Base-by-base conservation (phyloP, 805 yeast species). In the Candida ascalaphidarum region DNA sequence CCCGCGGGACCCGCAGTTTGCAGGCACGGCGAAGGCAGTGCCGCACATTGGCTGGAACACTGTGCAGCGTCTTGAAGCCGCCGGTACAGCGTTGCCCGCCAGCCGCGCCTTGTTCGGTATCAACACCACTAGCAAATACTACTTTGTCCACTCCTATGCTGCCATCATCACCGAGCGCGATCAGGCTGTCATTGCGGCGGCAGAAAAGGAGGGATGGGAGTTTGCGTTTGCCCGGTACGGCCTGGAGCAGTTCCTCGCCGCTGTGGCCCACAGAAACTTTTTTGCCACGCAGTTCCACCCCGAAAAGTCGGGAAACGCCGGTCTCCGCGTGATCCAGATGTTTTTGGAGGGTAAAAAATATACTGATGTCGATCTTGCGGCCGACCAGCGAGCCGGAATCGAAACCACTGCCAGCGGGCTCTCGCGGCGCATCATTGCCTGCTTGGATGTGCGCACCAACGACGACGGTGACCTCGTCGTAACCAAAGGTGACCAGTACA, bases 201-300 rank as follows among this genome's bases (percentile, higher is more conserved):
- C 49, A 11, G 29, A 42, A 7, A 21, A 38, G n/a, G 35, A 59
- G 23, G 71, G 68, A 21, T 89, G 96, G 95, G 72, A 75, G 20
- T 64, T 81, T 30, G 85, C 86, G 1, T 55, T 71, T 25, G 72
- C 92, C 1, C 62, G 56, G 30, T 92, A 92, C 52, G 94, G 94
- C 2, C 50, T 74, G 16, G 88, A 92, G 55, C 65, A 57, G 28
- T 92, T 88, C 43, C 61, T 92, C 35, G 94, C 96, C 11, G 92
- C 97, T 1, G 52, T 88, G 21, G 27, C 77, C 17, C 79, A 69
- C 45, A 84, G 68, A 34, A 88, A 85, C 37, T 62, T 89, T 8
- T 83, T 92, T 56, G 95, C 96, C 23, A 92, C 97, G 1, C 99
- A 92, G 54, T 92, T 92, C 55, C 99, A 92, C 56, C 99, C 99